phyloP scores from a whole-genome alignment of 306 rosid species.

The Hylodesmum podocarpum region DNA sequence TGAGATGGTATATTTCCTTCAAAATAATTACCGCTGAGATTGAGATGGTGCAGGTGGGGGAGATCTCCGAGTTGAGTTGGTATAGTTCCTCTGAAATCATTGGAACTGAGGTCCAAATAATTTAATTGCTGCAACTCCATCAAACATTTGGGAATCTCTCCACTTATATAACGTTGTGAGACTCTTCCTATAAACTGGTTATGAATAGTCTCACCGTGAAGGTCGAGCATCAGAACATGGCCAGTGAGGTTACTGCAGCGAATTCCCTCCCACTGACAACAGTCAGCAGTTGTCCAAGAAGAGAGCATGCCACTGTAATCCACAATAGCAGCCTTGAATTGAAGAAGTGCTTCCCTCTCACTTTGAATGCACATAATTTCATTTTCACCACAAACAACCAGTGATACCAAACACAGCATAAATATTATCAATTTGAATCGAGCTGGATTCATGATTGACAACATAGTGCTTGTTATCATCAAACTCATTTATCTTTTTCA shows the following conservation, averaged over 20 bases:
- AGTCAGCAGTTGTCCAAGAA: constrained; percentile 20
- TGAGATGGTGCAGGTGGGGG: constrained; percentile 15
- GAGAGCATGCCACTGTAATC: background rate
- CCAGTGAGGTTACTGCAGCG: constrained; percentile 10
- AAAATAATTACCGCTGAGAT: background rate
- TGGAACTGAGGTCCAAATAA: background rate
- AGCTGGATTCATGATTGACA: too few relatives aligned
- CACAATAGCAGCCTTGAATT: background rate
- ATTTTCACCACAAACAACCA: background rate
- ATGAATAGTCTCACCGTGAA: background rate
- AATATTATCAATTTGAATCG: too few relatives aligned
- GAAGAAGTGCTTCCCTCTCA: constrained; percentile 10
- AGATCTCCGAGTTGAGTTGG: constrained; percentile 27
- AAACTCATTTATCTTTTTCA: too few relatives aligned
- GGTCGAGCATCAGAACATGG: background rate
- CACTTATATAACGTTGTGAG: background rate
- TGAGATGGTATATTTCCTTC: constrained; percentile 20
- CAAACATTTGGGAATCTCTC: background rate
- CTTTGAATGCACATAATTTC: background rate
- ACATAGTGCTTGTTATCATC: too few relatives aligned
- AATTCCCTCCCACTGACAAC: constrained; percentile 32
- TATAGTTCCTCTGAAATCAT: background rate
- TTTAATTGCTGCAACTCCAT: background rate
- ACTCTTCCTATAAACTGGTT: too few relatives aligned
- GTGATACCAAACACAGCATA: too few relatives aligned